A percentile compares a stretch with the other conserved stretches of the same genome.
Evolutionary conservation across 306 rosid genomes (phyloP).

Genomic region (Vigna reflexopilosa): DNA sequence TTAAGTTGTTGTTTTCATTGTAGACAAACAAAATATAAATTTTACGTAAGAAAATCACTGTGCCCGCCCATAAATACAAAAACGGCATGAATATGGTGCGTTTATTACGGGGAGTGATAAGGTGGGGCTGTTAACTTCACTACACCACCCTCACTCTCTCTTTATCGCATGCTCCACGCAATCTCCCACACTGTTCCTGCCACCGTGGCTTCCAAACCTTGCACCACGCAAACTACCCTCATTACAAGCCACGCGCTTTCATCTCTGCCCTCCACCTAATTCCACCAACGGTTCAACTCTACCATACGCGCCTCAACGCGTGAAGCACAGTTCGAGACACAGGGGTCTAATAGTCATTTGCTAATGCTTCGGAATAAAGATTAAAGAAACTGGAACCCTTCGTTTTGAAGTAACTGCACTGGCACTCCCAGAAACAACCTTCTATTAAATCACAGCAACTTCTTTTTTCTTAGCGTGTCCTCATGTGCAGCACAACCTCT

Average conservation of each 20-base stretch:
- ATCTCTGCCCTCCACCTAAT: not conserved
- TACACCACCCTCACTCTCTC: slow-evolving; percentile 20
- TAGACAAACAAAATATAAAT: not conserved
- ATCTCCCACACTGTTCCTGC: slow-evolving; percentile 27
- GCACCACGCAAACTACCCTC: slow-evolving; percentile 33
- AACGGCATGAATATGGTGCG: not conserved
- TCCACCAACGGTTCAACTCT: not conserved
- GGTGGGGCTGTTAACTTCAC: slow-evolving; percentile 8
- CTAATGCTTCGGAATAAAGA: slow-evolving; percentile 63
- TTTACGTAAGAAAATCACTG: not conserved
- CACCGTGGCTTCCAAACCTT: slow-evolving; percentile 36
- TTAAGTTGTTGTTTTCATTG: not conserved
- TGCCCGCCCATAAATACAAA: not conserved
- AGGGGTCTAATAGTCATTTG: slow-evolving; percentile 47
- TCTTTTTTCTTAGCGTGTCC: not conserved
- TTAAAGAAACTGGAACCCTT: slow-evolving; percentile 65
- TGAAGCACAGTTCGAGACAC: not conserved
- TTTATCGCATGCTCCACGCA: slow-evolving; percentile 36
- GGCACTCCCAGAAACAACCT: slow-evolving; percentile 53
- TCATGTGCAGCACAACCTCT: not conserved
- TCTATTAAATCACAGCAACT: slow-evolving; percentile 37
- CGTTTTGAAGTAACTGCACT: slow-evolving; percentile 66
- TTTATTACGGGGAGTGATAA: not conserved
- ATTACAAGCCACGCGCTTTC: slow-evolving; percentile 36
- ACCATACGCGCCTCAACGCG: slow-evolving; percentile 20